phyloP scores from a whole-genome alignment of 164 flowering plant genomes.

The Magnolia sinica region DNA sequence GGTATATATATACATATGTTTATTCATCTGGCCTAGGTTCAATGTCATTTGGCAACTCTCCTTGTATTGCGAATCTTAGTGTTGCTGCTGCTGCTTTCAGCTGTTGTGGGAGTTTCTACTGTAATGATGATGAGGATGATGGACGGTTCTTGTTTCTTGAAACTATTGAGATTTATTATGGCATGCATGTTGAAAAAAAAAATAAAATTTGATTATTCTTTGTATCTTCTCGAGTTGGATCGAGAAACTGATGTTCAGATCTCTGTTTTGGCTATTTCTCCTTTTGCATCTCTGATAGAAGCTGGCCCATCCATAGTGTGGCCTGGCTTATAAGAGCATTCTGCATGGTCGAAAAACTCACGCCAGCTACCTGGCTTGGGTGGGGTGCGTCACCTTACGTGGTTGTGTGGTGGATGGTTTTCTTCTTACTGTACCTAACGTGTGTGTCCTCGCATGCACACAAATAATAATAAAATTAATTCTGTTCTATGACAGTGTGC shows the following conservation, averaged over 20 bases:
- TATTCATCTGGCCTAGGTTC: background rate
- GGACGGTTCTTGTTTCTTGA: constrained; percentile 1
- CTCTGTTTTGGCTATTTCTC: background rate
- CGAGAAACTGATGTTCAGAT: background rate
- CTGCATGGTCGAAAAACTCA: no score
- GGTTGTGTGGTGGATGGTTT: no score
- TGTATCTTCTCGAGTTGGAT: background rate
- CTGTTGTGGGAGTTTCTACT: constrained; percentile 16
- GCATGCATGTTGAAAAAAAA: background rate
- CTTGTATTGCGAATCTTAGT: background rate
- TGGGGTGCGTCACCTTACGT: no score
- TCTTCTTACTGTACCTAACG: no score
- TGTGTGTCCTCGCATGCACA: no score
- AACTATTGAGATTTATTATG: background rate
- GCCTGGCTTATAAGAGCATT: no score
- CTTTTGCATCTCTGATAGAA: no score
- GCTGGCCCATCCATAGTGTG: no score
- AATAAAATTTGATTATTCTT: no score
- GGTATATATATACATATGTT: background rate
- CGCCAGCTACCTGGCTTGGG: no score
- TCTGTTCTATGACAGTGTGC: no score
- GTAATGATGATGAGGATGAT: constrained; percentile 3
- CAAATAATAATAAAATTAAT: no score
- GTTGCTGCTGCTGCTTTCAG: constrained; percentile 8
- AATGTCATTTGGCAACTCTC: background rate